Evolutionary conservation across 805 yeast species (phyloP).

Genomic region (Yamadazyma scolyti): DNA sequence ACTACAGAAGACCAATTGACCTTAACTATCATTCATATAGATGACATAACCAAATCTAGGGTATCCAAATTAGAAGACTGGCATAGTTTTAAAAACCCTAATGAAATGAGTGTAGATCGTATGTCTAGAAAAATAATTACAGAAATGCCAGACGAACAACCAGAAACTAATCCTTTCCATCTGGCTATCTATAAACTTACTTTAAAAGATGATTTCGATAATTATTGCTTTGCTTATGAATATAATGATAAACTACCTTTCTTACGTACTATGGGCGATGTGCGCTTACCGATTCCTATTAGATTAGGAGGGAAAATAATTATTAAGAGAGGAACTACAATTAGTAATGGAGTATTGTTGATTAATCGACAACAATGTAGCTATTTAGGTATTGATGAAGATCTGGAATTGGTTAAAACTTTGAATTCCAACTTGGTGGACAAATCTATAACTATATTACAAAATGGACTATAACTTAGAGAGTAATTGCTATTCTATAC

Average conservation of each 20-base stretch:
- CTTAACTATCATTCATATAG: conserved; percentile 55
- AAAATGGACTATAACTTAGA: conserved; percentile 11
- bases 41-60: conserved; percentile 50
- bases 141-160: conserved; percentile 27
- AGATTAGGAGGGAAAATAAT: conserved; percentile 58
- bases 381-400: conserved; percentile 28
- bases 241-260: conserved; percentile 46
- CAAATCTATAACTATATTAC: conserved; percentile 37
- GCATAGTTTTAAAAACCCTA: conserved; percentile 49
- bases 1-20: too few species aligned
- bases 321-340: conserved; percentile 43
- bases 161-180: neutral
- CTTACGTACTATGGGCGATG: conserved; percentile 27
- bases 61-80: conserved; percentile 55
- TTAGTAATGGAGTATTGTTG: conserved; percentile 46
- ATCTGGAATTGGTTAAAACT: conserved; percentile 18
- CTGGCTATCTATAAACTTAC: conserved; percentile 45
- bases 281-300: conserved; percentile 37
- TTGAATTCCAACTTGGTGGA: conserved; percentile 33
- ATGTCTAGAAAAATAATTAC: conserved; percentile 39
- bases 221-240: conserved; percentile 57
- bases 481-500: conserved; percentile 12
- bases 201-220: conserved; percentile 51
- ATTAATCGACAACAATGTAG: conserved; percentile 28
- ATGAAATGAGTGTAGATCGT: conserved; percentile 58